phyloP scores from a whole-genome alignment of 2,329 filamentous ascomycete genomes.

The Cladophialophora chaetospira region DNA sequence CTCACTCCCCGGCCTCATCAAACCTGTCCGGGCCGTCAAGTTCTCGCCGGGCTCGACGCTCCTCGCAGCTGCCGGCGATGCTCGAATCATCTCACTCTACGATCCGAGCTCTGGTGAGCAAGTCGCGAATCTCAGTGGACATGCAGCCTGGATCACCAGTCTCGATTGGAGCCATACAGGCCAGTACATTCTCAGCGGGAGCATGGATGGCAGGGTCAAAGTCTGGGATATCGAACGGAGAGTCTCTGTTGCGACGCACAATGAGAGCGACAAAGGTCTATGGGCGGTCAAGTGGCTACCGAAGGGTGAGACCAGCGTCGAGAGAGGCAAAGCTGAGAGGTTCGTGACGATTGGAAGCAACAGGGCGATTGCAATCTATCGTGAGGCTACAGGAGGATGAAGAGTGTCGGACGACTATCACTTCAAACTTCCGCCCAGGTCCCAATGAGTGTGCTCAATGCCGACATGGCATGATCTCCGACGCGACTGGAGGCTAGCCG shows the following conservation, averaged over 20 bases:
- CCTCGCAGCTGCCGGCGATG: slow-evolving; percentile 87
- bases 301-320: slow-evolving; percentile 55
- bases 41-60: slow-evolving; percentile 86
- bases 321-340: slow-evolving; percentile 56
- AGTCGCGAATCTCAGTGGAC: slow-evolving; percentile 78
- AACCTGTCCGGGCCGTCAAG: slow-evolving; percentile 78
- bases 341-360: slow-evolving; percentile 81
- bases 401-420: not conserved
- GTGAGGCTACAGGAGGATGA: slow-evolving; percentile 74
- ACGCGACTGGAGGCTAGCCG: too few relatives aligned
- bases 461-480: not conserved
- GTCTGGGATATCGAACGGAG: slow-evolving; percentile 89
- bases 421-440: not conserved
- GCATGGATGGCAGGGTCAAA: slow-evolving; percentile 91
- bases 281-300: slow-evolving; percentile 86
- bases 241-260: slow-evolving; percentile 88
- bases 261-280: slow-evolving; percentile 80
- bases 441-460: not conserved
- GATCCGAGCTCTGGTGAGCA: slow-evolving; percentile 92
- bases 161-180: slow-evolving; percentile 93
- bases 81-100: slow-evolving; percentile 85
- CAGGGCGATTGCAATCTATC: slow-evolving; percentile 75
- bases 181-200: slow-evolving; percentile 84
- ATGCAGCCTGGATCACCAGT: slow-evolving; percentile 84
- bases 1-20: slow-evolving; percentile 79